Conservation (phyloP, 2,329 filamentous ascomycete species). For the Trichoderma brevicompactum region DNA sequence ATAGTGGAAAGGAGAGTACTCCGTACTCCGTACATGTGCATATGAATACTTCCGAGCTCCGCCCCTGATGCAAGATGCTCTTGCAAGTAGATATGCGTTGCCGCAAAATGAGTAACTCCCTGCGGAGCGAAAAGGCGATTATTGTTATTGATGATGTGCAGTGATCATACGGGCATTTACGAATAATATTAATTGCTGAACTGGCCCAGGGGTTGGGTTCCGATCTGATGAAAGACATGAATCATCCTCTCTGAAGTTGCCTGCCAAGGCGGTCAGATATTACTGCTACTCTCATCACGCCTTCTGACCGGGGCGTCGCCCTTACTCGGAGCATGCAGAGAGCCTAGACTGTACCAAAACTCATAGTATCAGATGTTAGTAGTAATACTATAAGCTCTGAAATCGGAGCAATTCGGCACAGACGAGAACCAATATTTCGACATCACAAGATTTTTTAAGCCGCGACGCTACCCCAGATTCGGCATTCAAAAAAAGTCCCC, state of each 20-base stretch:
- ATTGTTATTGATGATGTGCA: too few relatives aligned
- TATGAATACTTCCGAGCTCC: too few relatives aligned
- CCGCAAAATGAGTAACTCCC: too few relatives aligned
- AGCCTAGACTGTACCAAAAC: neutral
- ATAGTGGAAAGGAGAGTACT: too few relatives aligned
- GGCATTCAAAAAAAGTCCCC: conserved; percentile 20
- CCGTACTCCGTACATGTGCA: too few relatives aligned
- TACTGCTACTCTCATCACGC: neutral
- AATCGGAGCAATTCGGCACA: neutral
- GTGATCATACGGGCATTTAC: too few relatives aligned
- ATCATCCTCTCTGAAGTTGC: neutral
- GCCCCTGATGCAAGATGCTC: too few relatives aligned
- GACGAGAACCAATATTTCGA: neutral
- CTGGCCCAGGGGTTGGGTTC: neutral
- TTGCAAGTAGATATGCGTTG: too few relatives aligned
- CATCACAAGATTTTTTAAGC: neutral
- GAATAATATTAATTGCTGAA: neutral
- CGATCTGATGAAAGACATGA: neutral
- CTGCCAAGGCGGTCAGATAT: neutral
- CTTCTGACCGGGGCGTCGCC: neutral
- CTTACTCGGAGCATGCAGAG: neutral
- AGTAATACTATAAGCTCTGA: neutral
- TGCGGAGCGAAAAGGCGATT: too few relatives aligned
- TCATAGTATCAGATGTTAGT: neutral
- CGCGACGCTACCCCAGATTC: conserved; percentile 16